These are phyloP conservation scores for Arthrocladium fulminans DNA, from an alignment of 2,329 filamentous ascomycete species.

Conservation along the genomic window DNA sequence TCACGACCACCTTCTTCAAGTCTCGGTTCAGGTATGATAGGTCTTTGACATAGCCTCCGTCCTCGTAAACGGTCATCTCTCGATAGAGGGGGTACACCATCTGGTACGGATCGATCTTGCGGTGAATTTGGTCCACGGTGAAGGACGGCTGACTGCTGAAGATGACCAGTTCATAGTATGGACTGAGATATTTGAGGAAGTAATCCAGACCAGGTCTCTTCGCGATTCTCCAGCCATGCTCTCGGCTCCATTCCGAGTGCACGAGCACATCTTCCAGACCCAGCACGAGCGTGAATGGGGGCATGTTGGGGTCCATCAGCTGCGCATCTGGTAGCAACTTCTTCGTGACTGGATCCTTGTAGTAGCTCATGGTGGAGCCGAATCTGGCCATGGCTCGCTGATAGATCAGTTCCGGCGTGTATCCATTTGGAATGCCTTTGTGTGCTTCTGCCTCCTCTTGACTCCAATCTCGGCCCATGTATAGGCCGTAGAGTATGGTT, in stretches of 20 bases:
- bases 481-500: constrained; percentile 53
- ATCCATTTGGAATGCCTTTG: constrained; percentile 64
- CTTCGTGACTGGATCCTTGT: constrained; percentile 89
- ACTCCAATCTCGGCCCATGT: constrained; percentile 83
- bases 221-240: constrained; percentile 90
- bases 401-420: constrained; percentile 68
- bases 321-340: constrained; percentile 65
- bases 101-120: constrained; percentile 89
- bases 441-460: constrained; percentile 63
- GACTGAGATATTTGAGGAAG: constrained; percentile 90
- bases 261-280: constrained; percentile 89
- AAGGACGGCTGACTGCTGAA: constrained; percentile 83
- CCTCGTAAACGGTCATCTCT: constrained; percentile 94
- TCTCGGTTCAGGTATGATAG: constrained; percentile 96
- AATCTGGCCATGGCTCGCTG: constrained; percentile 68
- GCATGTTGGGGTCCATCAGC: constrained; percentile 61
- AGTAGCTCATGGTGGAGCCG: constrained; percentile 72
- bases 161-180: constrained; percentile 95
- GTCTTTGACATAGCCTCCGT: constrained; percentile 95
- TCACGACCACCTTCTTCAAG: constrained; percentile 85
- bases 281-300: constrained; percentile 85
- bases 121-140: constrained; percentile 76
- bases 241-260: constrained; percentile 87
- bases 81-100: constrained; percentile 94
- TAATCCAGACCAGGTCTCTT: constrained; percentile 95